Evolutionary conservation across 202 grass and related monocot species (phyloP), one percentile per base, ranked within the genome.

Genomic region (Panicum virgatum): DNA sequence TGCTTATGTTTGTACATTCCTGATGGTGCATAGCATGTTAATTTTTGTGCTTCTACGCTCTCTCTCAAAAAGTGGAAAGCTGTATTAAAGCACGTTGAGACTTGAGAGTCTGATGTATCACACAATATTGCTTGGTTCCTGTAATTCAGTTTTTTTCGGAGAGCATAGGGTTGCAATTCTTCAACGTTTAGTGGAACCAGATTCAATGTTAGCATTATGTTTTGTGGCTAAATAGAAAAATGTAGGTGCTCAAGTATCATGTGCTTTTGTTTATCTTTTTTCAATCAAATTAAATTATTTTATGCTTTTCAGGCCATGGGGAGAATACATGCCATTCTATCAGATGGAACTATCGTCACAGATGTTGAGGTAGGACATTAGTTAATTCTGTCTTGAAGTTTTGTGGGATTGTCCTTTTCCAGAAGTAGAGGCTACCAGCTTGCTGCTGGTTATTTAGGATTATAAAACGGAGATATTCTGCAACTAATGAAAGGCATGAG

Each of bases 271-370:
- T 29, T 83, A 22, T 57, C 26, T 8, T 45, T 45, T 83, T 6
- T 12, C 15, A 50, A 43, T 12, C 13, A 72, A 73, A 65, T n/a
- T n/a, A n/a, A n/a, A n/a, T 13, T 10, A 63, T 12, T 26, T 38
- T 73, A 50, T 15, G 74, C 19, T 73, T 82, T 87, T 84, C 77
- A 98, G 96, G 87, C 75, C 27, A 98, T 95, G 96, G 95, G 95
- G 51, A 93, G 90, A 69, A 98, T 98, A 77, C 95, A 98, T 90
- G 92, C 92, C 69, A 91, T 98, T 85, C 83, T 89, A 65, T 90
- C 92, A n/a, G 86, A 94, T 89, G 92, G 92, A 70, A 91, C 84
- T 30, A 52, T 94, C 4, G 79, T 98, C 47, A 94, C 85, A 73
- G 92, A 94, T 86, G 84, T 98, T 53, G 96, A 98, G 69, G 96